Evolutionary conservation across 1,139 yeast species (phyloP), one percentile per base, ranked within the genome.

Genomic region (Pneumocystis canis): DNA sequence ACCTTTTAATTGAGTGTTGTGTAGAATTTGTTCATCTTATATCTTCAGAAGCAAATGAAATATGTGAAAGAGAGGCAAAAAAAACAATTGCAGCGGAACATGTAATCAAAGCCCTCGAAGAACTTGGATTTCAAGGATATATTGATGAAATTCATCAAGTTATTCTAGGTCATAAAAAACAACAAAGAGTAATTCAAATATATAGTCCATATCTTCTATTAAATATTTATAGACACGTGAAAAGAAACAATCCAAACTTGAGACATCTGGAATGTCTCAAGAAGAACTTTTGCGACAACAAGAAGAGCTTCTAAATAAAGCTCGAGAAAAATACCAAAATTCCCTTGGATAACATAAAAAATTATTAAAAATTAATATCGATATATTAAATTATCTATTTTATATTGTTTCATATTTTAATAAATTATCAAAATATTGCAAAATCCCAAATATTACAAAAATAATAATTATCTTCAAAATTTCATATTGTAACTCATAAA

Each of bases 71-170:
- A 70, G 98, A 92, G 72, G 85, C 95, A 62, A 92, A 92, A 74
- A 94, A 92, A 75, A 92, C 99, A 7, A 92, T 92, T 62, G 96
- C 97, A 0, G 86, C 96, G 1, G 98, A 92, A 72, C 99, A 92
- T 73, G 97, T 92, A 60, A 82, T 92, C 66, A 87, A 85, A 71
- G 97, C 98, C 0, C 78, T 92, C 61, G 85, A 84, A 67, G 96
- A 88, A 70, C 78, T 92, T 66, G 99, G 96, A 58, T 92, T 89
- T 74, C 81, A 80, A 63, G 89, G 87, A 67, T 92, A 92, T 72
- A 79, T 92, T 62, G 94, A 86, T 58, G 85, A 89, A 20, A 82
- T 92, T 62, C 87, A 87, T 71, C 85, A 85, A 68, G 90, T 89
- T 37, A 78, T 90, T 70, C 81, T 79, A 63, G 96, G 89, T 71